These are phyloP conservation scores for Rhynchospora breviuscula DNA, from an alignment of 176 grass and related monocot genomes.

Conservation along the genomic window DNA sequence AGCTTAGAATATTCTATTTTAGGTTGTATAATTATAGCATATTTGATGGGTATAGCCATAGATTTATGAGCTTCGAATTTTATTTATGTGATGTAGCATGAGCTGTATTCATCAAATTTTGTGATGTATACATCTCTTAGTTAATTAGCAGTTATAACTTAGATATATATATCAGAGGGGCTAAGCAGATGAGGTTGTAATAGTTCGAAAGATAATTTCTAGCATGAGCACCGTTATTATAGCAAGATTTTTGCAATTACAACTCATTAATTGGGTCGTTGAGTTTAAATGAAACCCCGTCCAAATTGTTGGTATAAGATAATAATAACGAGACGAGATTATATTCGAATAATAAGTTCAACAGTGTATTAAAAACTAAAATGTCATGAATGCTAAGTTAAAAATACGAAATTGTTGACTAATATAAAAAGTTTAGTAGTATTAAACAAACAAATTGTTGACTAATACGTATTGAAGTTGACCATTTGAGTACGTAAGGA, in stretches of 20 bases:
- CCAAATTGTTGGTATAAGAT: no score
- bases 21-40: background rate
- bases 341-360: no score
- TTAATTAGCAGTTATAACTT: background rate
- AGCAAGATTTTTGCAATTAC: background rate
- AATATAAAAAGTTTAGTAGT: no score
- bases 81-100: conserved; percentile 5
- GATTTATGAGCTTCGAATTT: background rate
- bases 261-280: background rate
- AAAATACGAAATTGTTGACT: no score
- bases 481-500: no score
- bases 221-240: background rate
- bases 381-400: no score
- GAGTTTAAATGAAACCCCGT: no score
- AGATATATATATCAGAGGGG: background rate
- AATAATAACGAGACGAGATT: no score
- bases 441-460: no score
- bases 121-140: conserved; percentile 24
- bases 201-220: background rate
- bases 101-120: conserved; percentile 29
- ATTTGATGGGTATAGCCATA: conserved; percentile 12
- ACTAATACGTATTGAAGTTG: no score
- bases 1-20: conserved; percentile 18
- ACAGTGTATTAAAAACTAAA: no score
- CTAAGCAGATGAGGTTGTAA: background rate